These are phyloP conservation scores for Globisporangium solare DNA, from an alignment of 352 stramenopile genomes.

Conservation along the genomic window DNA sequence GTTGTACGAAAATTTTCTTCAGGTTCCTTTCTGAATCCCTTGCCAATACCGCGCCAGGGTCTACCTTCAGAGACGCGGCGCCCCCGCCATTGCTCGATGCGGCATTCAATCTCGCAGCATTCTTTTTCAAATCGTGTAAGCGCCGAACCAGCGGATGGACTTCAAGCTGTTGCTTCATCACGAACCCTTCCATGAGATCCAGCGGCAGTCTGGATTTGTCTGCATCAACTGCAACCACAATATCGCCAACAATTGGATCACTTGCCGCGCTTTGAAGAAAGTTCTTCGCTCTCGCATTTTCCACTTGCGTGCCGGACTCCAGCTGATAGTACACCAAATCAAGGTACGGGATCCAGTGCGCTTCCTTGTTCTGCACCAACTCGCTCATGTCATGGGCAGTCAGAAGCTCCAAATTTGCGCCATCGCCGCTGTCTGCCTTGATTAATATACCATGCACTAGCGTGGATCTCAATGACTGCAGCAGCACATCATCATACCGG, in stretches of 20 bases:
- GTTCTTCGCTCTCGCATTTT: slow-evolving; percentile 40
- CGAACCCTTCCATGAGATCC: slow-evolving; percentile 67
- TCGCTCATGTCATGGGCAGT: slow-evolving; percentile 55
- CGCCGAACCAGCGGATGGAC: slow-evolving; percentile 54
- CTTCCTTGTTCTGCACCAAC: slow-evolving; percentile 28
- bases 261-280: slow-evolving; percentile 40
- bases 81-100: slow-evolving; percentile 5
- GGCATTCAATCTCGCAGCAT: slow-evolving; percentile 25
- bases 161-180: slow-evolving; percentile 58
- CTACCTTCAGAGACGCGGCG: slow-evolving; percentile 5
- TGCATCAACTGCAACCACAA: slow-evolving; percentile 60
- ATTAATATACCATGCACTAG: slow-evolving; percentile 58
- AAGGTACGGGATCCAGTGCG: slow-evolving; percentile 54
- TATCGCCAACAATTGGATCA: slow-evolving; percentile 32
- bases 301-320: slow-evolving; percentile 17
- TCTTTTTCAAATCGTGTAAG: slow-evolving; percentile 58
- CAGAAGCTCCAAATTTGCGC: slow-evolving; percentile 31
- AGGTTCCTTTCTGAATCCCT: slow-evolving; percentile 45
- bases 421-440: slow-evolving; percentile 17
- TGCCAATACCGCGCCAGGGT: slow-evolving; percentile 27
- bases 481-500: slow-evolving; percentile 59
- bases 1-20: slow-evolving; percentile 47
- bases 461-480: slow-evolving; percentile 54
- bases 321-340: slow-evolving; percentile 62
- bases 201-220: slow-evolving; percentile 43